Base-by-base conservation (phyloP, 2,329 filamentous ascomycete genomes). In the Escovopsis sp. region DNA sequence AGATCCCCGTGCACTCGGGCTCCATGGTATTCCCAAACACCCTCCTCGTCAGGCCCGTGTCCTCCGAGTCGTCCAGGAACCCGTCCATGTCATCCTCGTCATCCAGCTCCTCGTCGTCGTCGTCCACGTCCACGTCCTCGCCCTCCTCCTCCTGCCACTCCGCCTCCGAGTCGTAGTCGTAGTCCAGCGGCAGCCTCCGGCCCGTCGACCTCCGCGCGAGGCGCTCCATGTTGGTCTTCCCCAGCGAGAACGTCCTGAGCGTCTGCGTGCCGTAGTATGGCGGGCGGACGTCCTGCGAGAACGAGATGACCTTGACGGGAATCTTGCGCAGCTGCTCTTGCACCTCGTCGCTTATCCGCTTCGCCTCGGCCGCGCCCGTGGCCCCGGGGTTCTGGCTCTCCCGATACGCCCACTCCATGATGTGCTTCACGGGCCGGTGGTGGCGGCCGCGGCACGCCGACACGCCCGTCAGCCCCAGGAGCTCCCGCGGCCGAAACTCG, bases 51-150 rank as follows among this genome's bases (percentile, higher is more conserved):
- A 60, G 63, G 45, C 64, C 72, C 53, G 59, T 55, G 46, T 91
- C 84, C 41, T 93, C 84, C 6, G 84, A 84, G 51, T 93, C 85
- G 50, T 94, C 88, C 2, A 95, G 67, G 54, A 95, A 95, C 14
- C 79, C 88, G 4, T 86, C 84, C 79, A 94, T 82, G 45, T 93
- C 87, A 13, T 84, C 82, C n/a, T 77, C 81, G 43, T 82, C 81
- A 43, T 83, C 81, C 0, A 68, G 48, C n/a, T 72, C 88, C 66
- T 72, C 87, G 64, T 73, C 74, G 25, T 72, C 70, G 8, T 82
- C 79, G 15, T 82, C 80, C 24, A 79, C 66, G 2, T 79, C 72
- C 12, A 84, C 71, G 39, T 82, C 78, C 35, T 83, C 81, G 24
- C 81, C 81, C 43, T 65, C 74, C 46, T 80, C 72, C 44, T 86